phyloP scores from a whole-genome alignment of 352 stramenopile species.

The Phytophthora litchii region DNA sequence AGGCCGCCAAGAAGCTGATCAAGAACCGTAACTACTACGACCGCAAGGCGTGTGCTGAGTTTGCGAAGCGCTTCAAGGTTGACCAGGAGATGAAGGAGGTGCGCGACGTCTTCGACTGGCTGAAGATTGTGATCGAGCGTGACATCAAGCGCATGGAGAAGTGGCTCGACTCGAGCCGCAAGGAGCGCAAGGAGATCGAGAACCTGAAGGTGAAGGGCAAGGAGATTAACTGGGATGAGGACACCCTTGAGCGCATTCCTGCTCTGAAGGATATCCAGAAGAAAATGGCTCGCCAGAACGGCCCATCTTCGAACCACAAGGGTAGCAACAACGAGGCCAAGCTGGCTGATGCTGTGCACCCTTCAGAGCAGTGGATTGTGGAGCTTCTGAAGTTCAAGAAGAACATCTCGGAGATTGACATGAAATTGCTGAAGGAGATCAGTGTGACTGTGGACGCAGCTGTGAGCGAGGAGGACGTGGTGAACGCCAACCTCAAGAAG shows the following conservation, averaged over 20 bases:
- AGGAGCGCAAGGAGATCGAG: slow-evolving; percentile 89
- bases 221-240: slow-evolving; percentile 88
- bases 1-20: slow-evolving; percentile 76
- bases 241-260: slow-evolving; percentile 84
- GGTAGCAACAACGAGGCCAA: slow-evolving; percentile 48
- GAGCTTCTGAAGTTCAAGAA: slow-evolving; percentile 88
- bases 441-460: slow-evolving; percentile 52
- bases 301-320: slow-evolving; percentile 42
- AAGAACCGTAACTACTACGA: slow-evolving; percentile 92
- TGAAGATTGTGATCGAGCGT: slow-evolving; percentile 72
- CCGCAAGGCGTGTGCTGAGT: slow-evolving; percentile 78
- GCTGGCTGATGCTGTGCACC: slow-evolving; percentile 72
- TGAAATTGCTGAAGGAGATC: slow-evolving; percentile 69
- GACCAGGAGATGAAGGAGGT: slow-evolving; percentile 85
- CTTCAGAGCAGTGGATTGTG: slow-evolving; percentile 87
- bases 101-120: slow-evolving; percentile 86
- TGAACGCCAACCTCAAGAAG: slow-evolving; percentile 74
- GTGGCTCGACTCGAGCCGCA: slow-evolving; percentile 82
- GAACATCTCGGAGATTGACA: slow-evolving; percentile 85
- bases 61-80: slow-evolving; percentile 85
- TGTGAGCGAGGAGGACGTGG: slow-evolving; percentile 69
- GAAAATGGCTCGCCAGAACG: slow-evolving; percentile 71
- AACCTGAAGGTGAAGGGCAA: slow-evolving; percentile 82
- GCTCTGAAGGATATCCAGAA: slow-evolving; percentile 86
- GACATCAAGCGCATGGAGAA: slow-evolving; percentile 89